These are phyloP conservation scores for Pleurotus cornucopiae DNA, from an alignment of 768 basidiomycete species.

Conservation along the genomic window DNA sequence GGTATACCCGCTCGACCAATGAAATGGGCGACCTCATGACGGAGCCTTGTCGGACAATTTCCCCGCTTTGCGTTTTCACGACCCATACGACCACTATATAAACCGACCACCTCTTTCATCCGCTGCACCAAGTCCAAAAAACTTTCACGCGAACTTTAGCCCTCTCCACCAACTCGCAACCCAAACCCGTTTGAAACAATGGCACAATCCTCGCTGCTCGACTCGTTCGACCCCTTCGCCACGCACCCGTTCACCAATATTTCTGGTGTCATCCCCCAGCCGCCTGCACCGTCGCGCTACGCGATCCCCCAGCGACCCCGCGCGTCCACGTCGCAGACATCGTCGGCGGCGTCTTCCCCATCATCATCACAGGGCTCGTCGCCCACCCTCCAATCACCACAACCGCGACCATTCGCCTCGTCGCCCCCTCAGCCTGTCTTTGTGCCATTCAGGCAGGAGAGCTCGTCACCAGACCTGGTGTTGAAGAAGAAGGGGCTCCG, in stretches of 20 bases:
- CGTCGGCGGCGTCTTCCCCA: constrained; percentile 17
- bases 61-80: constrained; percentile 7
- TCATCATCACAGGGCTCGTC: constrained; percentile 13
- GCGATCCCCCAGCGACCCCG: constrained; percentile 24
- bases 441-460: constrained; percentile 46
- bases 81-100: constrained; percentile 7
- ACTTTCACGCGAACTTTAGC: background rate
- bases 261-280: constrained; percentile 33
- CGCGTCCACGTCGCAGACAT: constrained; percentile 8
- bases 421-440: constrained; percentile 36
- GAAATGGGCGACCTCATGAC: background rate
- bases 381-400: constrained; percentile 19
- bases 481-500: constrained; percentile 28
- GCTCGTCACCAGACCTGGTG: constrained; percentile 54
- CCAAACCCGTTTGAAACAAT: constrained; percentile 12
- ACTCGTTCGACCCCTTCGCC: constrained; percentile 55
- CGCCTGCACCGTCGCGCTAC: constrained; percentile 46
- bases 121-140: background rate
- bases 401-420: constrained; percentile 17
- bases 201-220: constrained; percentile 29
- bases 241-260: constrained; percentile 55
- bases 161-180: background rate
- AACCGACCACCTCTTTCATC: background rate
- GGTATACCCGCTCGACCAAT: background rate
- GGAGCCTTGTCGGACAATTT: constrained; percentile 7